phyloP scores from a whole-genome alignment of 129 eudicot genomes.

The Centaurea solstitialis region DNA sequence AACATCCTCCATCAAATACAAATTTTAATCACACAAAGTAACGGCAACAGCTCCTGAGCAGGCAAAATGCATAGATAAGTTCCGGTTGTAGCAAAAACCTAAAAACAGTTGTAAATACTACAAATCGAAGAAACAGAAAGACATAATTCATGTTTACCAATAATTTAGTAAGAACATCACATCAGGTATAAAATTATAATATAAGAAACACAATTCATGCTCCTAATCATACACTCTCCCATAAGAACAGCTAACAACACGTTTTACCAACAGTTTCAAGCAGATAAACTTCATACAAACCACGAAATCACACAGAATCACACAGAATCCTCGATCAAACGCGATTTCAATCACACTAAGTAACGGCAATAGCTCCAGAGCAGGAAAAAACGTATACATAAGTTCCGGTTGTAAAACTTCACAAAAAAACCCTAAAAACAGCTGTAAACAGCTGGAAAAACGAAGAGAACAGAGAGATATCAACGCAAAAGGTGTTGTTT shows the following conservation, averaged over 20 bases:
- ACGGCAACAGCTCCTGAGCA: constrained; percentile 8
- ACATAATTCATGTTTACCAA: no score
- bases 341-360: constrained; percentile 11
- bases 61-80: neutral
- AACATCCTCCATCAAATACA: neutral
- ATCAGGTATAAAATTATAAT: neutral
- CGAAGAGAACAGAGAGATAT: neutral
- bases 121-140: no score
- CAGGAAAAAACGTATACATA: constrained; percentile 1
- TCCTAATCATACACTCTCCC: constrained; percentile 14
- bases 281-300: neutral
- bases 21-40: constrained; percentile 18
- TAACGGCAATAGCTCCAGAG: constrained; percentile 8
- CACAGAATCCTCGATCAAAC: neutral
- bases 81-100: neutral
- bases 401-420: neutral
- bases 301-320: constrained; percentile 6
- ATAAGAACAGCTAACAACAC: neutral
- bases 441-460: constrained; percentile 1
- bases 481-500: neutral
- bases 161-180: neutral
- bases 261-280: neutral
- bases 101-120: no score
- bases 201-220: neutral
- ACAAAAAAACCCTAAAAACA: constrained; percentile 27